Base-by-base conservation (phyloP, 441 rosid species). In the Jatropha podagrica region DNA sequence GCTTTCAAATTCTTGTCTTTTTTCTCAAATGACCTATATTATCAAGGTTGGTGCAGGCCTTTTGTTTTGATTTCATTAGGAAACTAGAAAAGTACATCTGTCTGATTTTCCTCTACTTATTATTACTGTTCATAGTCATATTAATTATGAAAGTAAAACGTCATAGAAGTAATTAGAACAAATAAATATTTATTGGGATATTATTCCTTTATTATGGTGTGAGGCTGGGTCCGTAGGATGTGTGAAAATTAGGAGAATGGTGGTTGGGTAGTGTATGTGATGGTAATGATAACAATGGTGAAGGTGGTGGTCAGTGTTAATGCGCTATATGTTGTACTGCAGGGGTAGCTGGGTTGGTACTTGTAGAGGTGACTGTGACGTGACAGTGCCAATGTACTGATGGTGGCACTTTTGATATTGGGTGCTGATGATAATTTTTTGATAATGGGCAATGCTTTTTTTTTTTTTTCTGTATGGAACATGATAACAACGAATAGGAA, bases 91-190 rank as follows among this genome's bases (percentile, higher is more conserved):
- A 12, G 9, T 27, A 4, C 17, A 60, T 23, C 15, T n/a, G 23
- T 61, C 13, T 68, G 20, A 58, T 60, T 23, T 71, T 41, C 26
- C 66, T 49, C 20, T 49, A 32, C 18, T 17, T 27, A 32, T 49
- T 27, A 13, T 69, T 52, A 15, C 17, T 52, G 32, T 11, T 69
- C 37, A 14, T 69, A 17, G 15, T 48, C 3, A 0, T 3, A 26
- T 72, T 70, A 70, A 26, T 17, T 42, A 41, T 42, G 40, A 26
- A 72, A 70, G 49, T 38, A 6, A 56, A 71, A 71, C 23, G 23
- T 26, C 26, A 23, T 71, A 23, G 23, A 23, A 41, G 13, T 61
- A 27, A 23, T 40, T 71, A 14, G 58, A 52, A 42, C 65, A 8
- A 4, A 61, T 61, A 32, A 61, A 27, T 32, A 3, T 27, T 27